Evolutionary conservation across 257 asterid species (phyloP).

Genomic region (Primulina tabacum): DNA sequence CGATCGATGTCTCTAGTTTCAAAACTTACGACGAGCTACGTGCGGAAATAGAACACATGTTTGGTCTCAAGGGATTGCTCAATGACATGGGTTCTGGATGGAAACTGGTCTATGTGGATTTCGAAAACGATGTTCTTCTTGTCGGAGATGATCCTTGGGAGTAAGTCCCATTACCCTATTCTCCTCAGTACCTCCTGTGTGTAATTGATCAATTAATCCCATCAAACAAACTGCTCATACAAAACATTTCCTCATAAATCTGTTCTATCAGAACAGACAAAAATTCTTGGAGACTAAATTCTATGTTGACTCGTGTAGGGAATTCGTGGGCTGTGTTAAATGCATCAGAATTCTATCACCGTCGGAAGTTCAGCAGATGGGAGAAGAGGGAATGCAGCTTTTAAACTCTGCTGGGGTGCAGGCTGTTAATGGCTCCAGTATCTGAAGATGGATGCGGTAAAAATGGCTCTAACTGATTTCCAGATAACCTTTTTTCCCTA

Average conservation of each 20-base stretch:
- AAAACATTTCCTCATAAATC: not conserved
- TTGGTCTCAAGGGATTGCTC: constrained; percentile 78
- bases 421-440: constrained; percentile 34
- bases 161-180: constrained; percentile 43
- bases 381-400: constrained; percentile 98
- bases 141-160: constrained; percentile 98
- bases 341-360: constrained; percentile 95
- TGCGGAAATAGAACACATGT: constrained; percentile 79
- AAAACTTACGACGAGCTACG: constrained; percentile 71
- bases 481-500: not conserved
- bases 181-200: not conserved
- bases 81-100: constrained; percentile 79
- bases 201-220: not conserved
- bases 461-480: constrained; percentile 30
- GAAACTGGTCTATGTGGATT: constrained; percentile 93
- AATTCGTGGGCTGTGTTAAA: constrained; percentile 85
- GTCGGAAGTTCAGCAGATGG: constrained; percentile 95
- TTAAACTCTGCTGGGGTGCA: constrained; percentile 60
- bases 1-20: constrained; percentile 81
- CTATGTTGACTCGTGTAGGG: constrained; percentile 39
- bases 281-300: not conserved
- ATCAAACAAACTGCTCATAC: not conserved
- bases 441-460: constrained; percentile 34
- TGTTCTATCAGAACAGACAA: not conserved
- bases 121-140: constrained; percentile 79